Conservation (phyloP, 257 asterid genomes). For the Petunia secreta region DNA sequence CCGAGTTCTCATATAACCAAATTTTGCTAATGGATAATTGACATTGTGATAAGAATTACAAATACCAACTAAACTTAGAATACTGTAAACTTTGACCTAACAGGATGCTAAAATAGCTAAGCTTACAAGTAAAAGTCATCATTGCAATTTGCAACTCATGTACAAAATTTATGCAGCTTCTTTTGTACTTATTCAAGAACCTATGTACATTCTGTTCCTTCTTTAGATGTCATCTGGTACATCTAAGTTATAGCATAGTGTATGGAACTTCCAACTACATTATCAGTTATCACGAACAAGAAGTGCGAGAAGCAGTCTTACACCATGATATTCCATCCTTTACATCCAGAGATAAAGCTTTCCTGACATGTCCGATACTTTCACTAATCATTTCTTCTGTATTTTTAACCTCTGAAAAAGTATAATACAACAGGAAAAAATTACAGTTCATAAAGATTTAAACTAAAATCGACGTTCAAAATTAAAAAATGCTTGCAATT, state of each 20-base stretch:
- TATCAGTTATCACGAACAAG: too few species aligned
- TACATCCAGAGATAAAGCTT: constrained; percentile 82
- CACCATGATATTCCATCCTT: constrained; percentile 95
- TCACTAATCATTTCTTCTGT: constrained; percentile 69
- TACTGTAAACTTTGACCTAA: neutral
- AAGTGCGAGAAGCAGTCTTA: constrained; percentile 36
- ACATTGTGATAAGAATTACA: too few species aligned
- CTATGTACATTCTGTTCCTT: too few species aligned
- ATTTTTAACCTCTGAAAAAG: constrained; percentile 68
- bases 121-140: neutral
- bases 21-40: neutral
- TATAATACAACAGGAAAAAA: constrained; percentile 30
- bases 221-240: neutral
- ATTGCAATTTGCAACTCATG: neutral
- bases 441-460: too few species aligned
- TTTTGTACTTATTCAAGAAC: too few species aligned
- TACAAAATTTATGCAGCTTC: too few species aligned
- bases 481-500: too few species aligned
- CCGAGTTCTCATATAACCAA: neutral
- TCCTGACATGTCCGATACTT: constrained; percentile 81
- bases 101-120: neutral
- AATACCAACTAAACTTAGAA: neutral
- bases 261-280: too few species aligned
- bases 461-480: too few species aligned
- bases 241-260: too few species aligned